phyloP scores from a whole-genome alignment of 2,329 filamentous ascomycete species.

The Periconia sp. region DNA sequence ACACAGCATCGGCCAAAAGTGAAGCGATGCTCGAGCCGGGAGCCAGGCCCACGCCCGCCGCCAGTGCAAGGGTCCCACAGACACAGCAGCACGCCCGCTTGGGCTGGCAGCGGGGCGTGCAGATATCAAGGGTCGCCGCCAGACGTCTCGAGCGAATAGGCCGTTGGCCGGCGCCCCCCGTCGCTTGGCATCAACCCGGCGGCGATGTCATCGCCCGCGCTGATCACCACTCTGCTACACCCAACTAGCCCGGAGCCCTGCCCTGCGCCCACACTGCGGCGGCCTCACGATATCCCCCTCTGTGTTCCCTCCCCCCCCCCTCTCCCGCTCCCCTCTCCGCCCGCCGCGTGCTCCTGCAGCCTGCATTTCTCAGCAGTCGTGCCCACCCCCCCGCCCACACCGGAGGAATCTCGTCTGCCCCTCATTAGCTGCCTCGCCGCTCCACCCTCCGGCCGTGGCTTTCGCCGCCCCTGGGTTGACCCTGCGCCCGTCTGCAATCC shows the following conservation, averaged over 20 bases:
- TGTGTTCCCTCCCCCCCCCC: background rate
- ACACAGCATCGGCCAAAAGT: background rate
- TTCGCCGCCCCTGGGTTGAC: conserved; percentile 15
- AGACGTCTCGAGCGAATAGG: background rate
- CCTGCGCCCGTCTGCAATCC: conserved; percentile 19
- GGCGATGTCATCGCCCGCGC: conserved; percentile 5
- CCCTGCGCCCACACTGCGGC: conserved; percentile 2
- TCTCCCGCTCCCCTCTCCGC: background rate
- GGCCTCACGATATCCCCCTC: conserved; percentile 9
- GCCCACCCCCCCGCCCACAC: conserved; percentile 6
- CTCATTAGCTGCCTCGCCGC: conserved; percentile 21
- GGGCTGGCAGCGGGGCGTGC: background rate
- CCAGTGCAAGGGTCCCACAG: background rate
- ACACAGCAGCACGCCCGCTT: background rate
- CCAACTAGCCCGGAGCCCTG: conserved; percentile 2
- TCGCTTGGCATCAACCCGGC: background rate
- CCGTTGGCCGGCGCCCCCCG: too few species aligned
- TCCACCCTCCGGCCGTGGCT: conserved; percentile 14
- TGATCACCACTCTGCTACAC: conserved; percentile 1
- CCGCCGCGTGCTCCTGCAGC: background rate
- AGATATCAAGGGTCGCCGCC: conserved; percentile 1
- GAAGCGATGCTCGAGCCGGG: background rate
- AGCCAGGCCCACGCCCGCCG: too few species aligned
- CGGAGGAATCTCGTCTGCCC: conserved; percentile 5
- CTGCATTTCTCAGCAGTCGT: conserved; percentile 1